Evolutionary conservation across 2,329 filamentous ascomycete species (phyloP).

Genomic region (Botrytis fragariae): DNA sequence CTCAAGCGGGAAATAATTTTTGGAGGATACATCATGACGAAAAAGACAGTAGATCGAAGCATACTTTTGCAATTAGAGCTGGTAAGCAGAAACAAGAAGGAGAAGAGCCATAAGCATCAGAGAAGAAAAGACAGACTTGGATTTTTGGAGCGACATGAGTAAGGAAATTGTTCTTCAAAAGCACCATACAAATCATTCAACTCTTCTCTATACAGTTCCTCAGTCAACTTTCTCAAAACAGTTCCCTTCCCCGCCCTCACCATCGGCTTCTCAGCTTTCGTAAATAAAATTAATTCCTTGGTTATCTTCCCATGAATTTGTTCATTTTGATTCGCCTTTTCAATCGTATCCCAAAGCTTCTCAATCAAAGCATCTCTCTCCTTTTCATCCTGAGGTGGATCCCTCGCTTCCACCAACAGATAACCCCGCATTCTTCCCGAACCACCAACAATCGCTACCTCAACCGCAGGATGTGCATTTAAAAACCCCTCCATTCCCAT

Average conservation of each 20-base stretch:
- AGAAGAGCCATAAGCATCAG: no score
- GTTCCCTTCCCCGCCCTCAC: conserved; percentile 21
- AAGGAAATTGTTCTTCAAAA: no score
- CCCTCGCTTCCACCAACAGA: background rate
- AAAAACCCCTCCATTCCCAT: conserved; percentile 27
- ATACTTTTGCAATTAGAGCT: no score
- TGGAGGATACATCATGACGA: no score
- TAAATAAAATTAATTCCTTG: background rate
- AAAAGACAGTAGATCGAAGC: no score
- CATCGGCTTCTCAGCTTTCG: conserved; percentile 10
- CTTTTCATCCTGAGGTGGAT: background rate
- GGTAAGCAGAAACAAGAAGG: no score
- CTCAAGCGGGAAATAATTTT: no score
- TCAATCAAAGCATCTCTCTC: background rate
- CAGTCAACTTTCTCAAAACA: conserved; percentile 12
- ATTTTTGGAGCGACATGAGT: no score
- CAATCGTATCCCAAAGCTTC: background rate
- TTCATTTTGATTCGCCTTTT: background rate
- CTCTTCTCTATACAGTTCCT: conserved; percentile 12
- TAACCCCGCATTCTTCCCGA: background rate
- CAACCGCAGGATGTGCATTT: background rate
- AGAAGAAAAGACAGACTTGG: no score
- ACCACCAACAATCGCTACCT: background rate
- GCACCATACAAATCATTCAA: conserved; percentile 14
- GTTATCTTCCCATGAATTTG: background rate